phyloP scores from a whole-genome alignment of 2,329 filamentous ascomycete species.

The Phyllachora maydis region DNA sequence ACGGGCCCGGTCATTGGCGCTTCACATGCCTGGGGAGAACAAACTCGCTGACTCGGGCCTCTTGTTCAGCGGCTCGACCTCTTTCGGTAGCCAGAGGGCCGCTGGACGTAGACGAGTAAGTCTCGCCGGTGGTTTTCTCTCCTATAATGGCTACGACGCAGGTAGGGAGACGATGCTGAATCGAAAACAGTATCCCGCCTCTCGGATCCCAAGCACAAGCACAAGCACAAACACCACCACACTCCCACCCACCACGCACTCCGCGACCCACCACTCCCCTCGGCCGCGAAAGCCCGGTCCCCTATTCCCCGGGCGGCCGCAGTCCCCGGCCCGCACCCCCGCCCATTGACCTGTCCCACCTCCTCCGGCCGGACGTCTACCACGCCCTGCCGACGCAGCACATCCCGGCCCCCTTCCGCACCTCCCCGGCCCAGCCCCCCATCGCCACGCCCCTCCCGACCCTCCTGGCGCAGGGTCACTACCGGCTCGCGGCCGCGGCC shows the following conservation, averaged over 20 bases:
- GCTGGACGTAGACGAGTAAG: constrained; percentile 57
- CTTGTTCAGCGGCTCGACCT: constrained; percentile 37
- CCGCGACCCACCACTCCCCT: too few species aligned
- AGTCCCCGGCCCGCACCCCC: constrained; percentile 12
- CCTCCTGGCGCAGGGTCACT: constrained; percentile 55
- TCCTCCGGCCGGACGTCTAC: constrained; percentile 64
- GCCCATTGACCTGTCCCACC: constrained; percentile 59
- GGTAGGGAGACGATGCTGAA: too few species aligned
- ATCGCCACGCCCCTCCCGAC: constrained; percentile 42
- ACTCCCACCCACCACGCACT: too few species aligned
- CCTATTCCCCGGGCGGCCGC: constrained; percentile 8
- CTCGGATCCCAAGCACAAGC: too few species aligned
- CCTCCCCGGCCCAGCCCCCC: constrained; percentile 40
- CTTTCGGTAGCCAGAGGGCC: constrained; percentile 60
- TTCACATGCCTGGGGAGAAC: neutral
- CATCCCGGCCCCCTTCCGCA: constrained; percentile 45
- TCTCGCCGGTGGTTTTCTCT: constrained; percentile 3
- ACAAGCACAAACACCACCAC: too few species aligned
- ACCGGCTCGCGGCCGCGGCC: constrained; percentile 55
- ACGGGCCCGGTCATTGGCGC: constrained; percentile 1
- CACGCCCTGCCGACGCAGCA: constrained; percentile 51
- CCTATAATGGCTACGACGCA: too few species aligned
- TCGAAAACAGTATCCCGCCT: too few species aligned
- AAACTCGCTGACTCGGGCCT: constrained; percentile 4
- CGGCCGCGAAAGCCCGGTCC: too few species aligned